phyloP scores from a whole-genome alignment of 106 monocot genomes.

The Narthecium ossifragum region DNA sequence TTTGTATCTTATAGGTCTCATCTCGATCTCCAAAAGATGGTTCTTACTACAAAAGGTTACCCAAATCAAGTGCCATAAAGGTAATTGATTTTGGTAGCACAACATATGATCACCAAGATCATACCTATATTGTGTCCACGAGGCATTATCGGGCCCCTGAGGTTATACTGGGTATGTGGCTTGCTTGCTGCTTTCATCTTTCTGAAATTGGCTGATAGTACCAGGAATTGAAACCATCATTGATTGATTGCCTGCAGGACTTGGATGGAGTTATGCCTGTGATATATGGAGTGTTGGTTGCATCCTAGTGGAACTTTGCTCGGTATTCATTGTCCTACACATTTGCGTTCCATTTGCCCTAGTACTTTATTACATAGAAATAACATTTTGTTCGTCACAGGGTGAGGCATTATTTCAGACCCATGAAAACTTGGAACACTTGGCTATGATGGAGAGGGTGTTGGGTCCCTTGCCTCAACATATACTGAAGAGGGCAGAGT shows the following conservation, averaged over 20 bases:
- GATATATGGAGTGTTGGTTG: slow-evolving; percentile 80
- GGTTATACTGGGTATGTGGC: slow-evolving; percentile 64
- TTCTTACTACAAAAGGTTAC: slow-evolving; percentile 42
- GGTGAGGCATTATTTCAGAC: slow-evolving; percentile 88
- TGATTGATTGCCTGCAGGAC: slow-evolving; percentile 27
- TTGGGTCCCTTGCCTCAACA: slow-evolving; percentile 66
- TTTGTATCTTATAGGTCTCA: slow-evolving; percentile 21
- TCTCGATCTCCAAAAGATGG: slow-evolving; percentile 30
- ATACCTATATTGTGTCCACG: slow-evolving; percentile 75
- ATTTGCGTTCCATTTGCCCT: background rate
- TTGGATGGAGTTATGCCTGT: slow-evolving; percentile 69
- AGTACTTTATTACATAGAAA: no score
- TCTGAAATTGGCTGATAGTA: no score
- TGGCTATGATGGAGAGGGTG: slow-evolving; percentile 95
- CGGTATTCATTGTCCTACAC: slow-evolving; percentile 24
- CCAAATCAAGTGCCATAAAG: slow-evolving; percentile 88
- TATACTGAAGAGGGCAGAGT: slow-evolving; percentile 77
- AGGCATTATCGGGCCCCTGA: slow-evolving; percentile 94
- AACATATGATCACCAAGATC: slow-evolving; percentile 49
- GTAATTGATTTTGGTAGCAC: slow-evolving; percentile 99
- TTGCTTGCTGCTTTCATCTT: background rate
- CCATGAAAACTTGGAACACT: slow-evolving; percentile 81
- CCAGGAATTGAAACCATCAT: no score
- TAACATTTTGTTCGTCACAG: no score
- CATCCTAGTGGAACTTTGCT: slow-evolving; percentile 67